Conservation (phyloP, 768 basidiomycete genomes). For the Collybiopsis confluens region DNA sequence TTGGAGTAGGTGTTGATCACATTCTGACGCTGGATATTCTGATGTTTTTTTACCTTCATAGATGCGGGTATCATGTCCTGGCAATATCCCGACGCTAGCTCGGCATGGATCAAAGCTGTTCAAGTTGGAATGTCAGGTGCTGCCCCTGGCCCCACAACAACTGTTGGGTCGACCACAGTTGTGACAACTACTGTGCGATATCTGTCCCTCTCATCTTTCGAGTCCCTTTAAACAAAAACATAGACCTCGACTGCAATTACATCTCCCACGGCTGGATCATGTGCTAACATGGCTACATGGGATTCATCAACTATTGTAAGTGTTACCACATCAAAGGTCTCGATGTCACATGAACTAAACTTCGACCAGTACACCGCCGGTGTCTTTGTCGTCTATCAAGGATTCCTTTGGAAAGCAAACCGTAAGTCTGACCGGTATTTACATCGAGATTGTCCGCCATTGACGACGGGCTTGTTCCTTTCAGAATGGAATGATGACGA, state of each 20-base stretch:
- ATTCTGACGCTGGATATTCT: too few species aligned
- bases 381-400: background rate
- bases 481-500: background rate
- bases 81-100: conserved; percentile 36
- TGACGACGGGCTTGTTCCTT: background rate
- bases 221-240: background rate
- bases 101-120: conserved; percentile 36
- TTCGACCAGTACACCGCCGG: background rate
- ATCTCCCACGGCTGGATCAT: background rate
- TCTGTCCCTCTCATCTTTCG: background rate
- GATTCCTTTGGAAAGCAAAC: background rate
- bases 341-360: too few species aligned
- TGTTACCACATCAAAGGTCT: background rate
- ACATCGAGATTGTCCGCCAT: background rate
- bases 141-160: background rate
- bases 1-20: background rate
- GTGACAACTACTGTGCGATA: background rate
- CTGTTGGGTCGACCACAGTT: background rate
- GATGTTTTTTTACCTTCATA: too few species aligned
- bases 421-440: background rate
- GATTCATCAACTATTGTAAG: background rate
- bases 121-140: background rate
- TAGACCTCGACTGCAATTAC: background rate
- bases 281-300: background rate
- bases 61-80: conserved; percentile 28